These are phyloP conservation scores for Metroxylon sagu DNA, from an alignment of 176 grass and related monocot species.

Conservation along the genomic window DNA sequence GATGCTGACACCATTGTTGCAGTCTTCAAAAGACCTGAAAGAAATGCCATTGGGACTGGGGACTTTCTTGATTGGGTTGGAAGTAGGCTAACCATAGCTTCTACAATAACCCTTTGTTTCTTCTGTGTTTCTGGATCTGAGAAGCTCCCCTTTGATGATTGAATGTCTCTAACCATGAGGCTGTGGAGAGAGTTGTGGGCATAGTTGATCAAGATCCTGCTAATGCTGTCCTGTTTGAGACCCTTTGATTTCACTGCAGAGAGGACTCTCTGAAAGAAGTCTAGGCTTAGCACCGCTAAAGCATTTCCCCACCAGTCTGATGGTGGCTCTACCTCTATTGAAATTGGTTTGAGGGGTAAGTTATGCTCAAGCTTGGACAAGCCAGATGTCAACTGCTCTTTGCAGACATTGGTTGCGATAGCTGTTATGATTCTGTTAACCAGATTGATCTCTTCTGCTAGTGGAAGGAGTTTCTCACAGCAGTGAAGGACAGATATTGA, in stretches of 20 bases:
- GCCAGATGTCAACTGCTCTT: conserved; percentile 69
- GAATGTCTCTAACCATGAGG: conserved; percentile 53
- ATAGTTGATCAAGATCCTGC: conserved; percentile 73
- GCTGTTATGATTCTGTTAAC: conserved; percentile 38
- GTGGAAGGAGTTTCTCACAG: conserved; percentile 66
- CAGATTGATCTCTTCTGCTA: conserved; percentile 59
- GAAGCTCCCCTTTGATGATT: conserved; percentile 10
- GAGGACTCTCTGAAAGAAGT: conserved; percentile 73
- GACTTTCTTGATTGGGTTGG: conserved; percentile 73
- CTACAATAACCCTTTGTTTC: conserved; percentile 57
- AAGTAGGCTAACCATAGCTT: conserved; percentile 56
- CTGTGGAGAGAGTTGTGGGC: conserved; percentile 70
- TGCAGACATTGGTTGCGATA: conserved; percentile 75
- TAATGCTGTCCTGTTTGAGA: conserved; percentile 87
- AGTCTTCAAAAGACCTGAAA: conserved; percentile 78
- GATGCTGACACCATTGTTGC: conserved; percentile 48
- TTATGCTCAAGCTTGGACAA: conserved; percentile 59
- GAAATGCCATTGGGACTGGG: conserved; percentile 75
- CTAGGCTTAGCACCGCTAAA: conserved; percentile 42
- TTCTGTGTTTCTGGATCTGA: conserved; percentile 34
- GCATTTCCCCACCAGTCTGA: conserved; percentile 86
- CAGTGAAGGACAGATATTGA: conserved; percentile 64
- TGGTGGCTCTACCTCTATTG: conserved; percentile 23
- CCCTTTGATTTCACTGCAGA: conserved; percentile 74
- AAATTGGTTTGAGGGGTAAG: conserved; percentile 17